A percentile compares a stretch with the other conserved stretches of the same genome.
These are phyloP conservation scores for Xylariaceae sp. DNA, from an alignment of 2,329 filamentous ascomycete genomes.

Conservation along the genomic window DNA sequence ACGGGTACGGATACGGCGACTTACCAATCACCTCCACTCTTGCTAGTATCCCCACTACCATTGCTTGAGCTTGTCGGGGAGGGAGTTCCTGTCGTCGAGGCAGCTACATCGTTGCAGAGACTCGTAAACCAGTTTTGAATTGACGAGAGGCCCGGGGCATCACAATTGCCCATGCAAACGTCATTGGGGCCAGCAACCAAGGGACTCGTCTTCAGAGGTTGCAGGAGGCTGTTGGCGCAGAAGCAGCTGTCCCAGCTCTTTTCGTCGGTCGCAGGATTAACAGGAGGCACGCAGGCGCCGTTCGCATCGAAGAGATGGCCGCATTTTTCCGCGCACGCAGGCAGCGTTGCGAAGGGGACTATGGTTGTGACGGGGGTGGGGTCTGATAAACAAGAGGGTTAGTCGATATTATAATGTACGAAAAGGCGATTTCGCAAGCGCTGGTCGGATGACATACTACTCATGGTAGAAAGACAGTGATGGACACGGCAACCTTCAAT, in stretches of 20 bases:
- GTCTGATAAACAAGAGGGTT: constrained; percentile 7
- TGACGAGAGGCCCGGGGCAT: constrained; percentile 45
- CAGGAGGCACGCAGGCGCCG: constrained; percentile 61
- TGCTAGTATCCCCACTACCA: constrained; percentile 23
- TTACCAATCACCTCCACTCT: constrained; percentile 44
- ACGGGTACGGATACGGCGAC: constrained; percentile 13
- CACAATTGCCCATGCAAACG: constrained; percentile 58
- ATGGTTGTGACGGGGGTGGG: constrained; percentile 41
- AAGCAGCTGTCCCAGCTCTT: constrained; percentile 64
- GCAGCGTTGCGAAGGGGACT: constrained; percentile 53
- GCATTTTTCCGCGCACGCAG: constrained; percentile 56
- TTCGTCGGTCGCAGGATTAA: constrained; percentile 41
- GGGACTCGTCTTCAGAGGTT: constrained; percentile 50
- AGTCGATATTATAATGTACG: background rate
- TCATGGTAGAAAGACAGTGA: constrained; percentile 4
- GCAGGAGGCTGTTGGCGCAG: constrained; percentile 58
- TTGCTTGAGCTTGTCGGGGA: constrained; percentile 25
- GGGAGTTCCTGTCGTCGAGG: constrained; percentile 28
- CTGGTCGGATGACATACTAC: constrained; percentile 1
- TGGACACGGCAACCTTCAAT: background rate
- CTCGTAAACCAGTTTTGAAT: constrained; percentile 66
- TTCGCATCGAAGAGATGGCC: constrained; percentile 63
- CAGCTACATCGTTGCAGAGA: constrained; percentile 53
- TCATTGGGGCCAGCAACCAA: constrained; percentile 40
- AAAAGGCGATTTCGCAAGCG: background rate